A percentile compares a stretch with the other conserved stretches of the same genome.
phyloP scores from a whole-genome alignment of 2,329 filamentous ascomycete species.

The Exophiala sp. region DNA sequence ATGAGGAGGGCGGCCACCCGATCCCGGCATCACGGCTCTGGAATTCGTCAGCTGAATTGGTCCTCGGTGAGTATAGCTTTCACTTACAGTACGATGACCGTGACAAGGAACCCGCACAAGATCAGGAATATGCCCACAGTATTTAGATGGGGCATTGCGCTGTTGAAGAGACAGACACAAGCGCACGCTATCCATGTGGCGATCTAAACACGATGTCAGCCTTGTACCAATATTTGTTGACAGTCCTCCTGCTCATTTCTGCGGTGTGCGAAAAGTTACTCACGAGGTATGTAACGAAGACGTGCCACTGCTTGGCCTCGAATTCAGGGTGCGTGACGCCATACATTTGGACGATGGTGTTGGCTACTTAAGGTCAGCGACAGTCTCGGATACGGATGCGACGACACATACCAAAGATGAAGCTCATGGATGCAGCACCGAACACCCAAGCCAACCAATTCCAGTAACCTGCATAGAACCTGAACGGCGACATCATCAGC shows the following conservation, averaged over 20 bases:
- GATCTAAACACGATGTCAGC: slow-evolving; percentile 17
- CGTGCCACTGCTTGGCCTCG: slow-evolving; percentile 50
- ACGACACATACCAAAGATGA: slow-evolving; percentile 43
- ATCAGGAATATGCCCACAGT: slow-evolving; percentile 47
- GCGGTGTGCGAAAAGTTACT: not conserved
- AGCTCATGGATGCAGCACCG: slow-evolving; percentile 53
- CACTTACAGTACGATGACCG: slow-evolving; percentile 39
- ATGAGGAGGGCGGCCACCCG: slow-evolving; percentile 30
- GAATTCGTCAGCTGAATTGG: not conserved
- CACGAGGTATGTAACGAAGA: slow-evolving; percentile 54
- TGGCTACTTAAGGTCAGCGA: slow-evolving; percentile 32
- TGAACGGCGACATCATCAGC: not conserved
- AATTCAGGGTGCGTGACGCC: slow-evolving; percentile 51
- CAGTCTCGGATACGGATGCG: not conserved
- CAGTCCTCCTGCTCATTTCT: not conserved
- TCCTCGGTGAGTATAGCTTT: not conserved
- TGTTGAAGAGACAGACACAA: slow-evolving; percentile 41
- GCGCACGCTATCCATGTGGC: slow-evolving; percentile 22
- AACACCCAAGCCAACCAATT: slow-evolving; percentile 53
- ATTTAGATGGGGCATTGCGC: slow-evolving; percentile 32
- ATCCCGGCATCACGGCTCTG: slow-evolving; percentile 21
- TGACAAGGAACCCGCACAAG: slow-evolving; percentile 41
- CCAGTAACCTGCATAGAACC: slow-evolving; percentile 42
- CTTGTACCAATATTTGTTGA: no score
- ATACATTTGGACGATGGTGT: slow-evolving; percentile 58